phyloP scores from a whole-genome alignment of 192 early-diverging fungal genomes.

The Rhizophagus sp. region DNA sequence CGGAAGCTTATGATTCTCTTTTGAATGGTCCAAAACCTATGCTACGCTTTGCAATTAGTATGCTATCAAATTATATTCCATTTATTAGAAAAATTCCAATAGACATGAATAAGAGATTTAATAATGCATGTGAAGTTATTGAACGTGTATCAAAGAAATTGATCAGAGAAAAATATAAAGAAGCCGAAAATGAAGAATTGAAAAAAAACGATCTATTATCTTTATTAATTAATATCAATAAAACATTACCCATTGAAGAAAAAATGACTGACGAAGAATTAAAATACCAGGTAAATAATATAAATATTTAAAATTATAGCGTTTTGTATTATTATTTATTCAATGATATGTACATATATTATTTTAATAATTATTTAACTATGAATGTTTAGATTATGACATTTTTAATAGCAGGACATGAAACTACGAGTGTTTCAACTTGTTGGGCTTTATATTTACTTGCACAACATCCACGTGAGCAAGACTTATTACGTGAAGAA shows the following conservation, averaged over 20 bases:
- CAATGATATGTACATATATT: too few species aligned
- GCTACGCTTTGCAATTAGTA: constrained; percentile 31
- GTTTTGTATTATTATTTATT: too few species aligned
- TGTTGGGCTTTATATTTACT: constrained; percentile 57
- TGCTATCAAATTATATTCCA: constrained; percentile 35
- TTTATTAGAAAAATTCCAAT: constrained; percentile 31
- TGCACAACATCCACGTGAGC: constrained; percentile 44
- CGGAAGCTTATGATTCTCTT: constrained; percentile 46
- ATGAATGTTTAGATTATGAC: neutral
- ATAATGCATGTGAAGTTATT: constrained; percentile 32
- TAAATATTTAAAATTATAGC: too few species aligned
- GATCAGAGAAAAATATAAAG: constrained; percentile 37
- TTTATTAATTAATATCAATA: constrained; percentile 43
- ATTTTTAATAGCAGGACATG: constrained; percentile 49
- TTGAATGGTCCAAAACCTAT: neutral
- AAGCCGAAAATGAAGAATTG: constrained; percentile 19
- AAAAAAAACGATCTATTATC: constrained; percentile 46
- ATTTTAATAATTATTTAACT: too few species aligned
- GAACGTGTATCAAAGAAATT: constrained; percentile 37
- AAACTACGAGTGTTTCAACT: constrained; percentile 51
- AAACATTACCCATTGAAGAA: constrained; percentile 38
- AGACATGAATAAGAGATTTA: neutral
- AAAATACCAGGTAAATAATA: constrained; percentile 36
- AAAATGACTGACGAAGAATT: constrained; percentile 49
- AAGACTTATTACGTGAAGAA: constrained; percentile 49